Evolutionary conservation across 345 rosid genomes (phyloP).

Genomic region (Pugionium dolabratum): DNA sequence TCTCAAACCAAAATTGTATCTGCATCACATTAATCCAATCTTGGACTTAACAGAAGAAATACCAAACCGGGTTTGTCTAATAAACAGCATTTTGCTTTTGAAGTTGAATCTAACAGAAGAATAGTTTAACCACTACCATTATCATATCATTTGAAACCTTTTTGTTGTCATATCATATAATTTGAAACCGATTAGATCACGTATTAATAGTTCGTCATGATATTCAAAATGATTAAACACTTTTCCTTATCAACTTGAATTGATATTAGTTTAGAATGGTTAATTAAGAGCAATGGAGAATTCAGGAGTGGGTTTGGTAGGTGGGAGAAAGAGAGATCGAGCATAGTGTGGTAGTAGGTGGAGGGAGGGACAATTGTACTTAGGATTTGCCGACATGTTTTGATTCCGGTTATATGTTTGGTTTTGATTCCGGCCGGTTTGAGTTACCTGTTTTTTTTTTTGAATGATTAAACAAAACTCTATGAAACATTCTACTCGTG

Average conservation of each 20-base stretch:
- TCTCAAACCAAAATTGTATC: too few species aligned
- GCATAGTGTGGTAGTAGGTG: slow-evolving; percentile 26
- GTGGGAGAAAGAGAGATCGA: slow-evolving; percentile 37
- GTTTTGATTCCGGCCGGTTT: slow-evolving; percentile 28
- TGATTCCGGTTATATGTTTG: slow-evolving; percentile 26
- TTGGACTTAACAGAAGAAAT: too few species aligned
- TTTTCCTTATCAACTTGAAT: neutral
- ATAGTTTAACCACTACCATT: too few species aligned
- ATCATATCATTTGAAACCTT: too few species aligned
- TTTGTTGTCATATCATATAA: neutral
- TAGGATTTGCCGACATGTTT: slow-evolving; percentile 32
- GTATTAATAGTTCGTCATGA: neutral
- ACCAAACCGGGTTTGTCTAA: too few species aligned
- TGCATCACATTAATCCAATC: too few species aligned
- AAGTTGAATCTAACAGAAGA: too few species aligned
- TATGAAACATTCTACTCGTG: neutral
- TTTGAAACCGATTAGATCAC: slow-evolving; percentile 8
- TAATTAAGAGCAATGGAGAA: slow-evolving; percentile 25
- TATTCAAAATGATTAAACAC: slow-evolving; percentile 19
- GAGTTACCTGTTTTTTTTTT: neutral
- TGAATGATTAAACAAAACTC: neutral
- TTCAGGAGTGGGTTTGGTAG: slow-evolving; percentile 38
- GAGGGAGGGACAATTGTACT: slow-evolving; percentile 26
- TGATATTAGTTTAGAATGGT: neutral
- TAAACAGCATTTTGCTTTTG: too few species aligned